Conservation (phyloP, 208 protist species). For the Tritrichomonas musculus region DNA sequence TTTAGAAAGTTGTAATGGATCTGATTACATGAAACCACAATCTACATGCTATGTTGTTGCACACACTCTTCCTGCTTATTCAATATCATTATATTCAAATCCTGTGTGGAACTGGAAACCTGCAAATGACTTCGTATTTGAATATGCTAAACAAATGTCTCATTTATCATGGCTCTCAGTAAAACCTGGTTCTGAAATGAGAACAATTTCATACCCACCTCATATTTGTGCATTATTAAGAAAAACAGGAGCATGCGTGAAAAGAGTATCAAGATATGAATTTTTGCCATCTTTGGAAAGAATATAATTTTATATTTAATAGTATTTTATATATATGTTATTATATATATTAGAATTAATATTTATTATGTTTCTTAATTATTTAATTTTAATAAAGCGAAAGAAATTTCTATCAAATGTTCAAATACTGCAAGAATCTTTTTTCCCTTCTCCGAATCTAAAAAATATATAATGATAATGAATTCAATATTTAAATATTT, state of each 20-base stretch:
- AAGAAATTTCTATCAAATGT: no score
- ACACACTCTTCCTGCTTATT: neutral
- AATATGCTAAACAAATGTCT: neutral
- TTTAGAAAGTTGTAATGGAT: neutral
- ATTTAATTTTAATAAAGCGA: no score
- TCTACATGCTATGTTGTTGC: neutral
- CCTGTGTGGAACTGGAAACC: neutral
- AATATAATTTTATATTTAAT: no score
- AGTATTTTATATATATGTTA: no score
- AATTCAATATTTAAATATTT: no score
- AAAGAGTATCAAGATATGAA: neutral
- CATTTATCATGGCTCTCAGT: neutral
- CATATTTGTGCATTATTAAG: constrained; percentile 1
- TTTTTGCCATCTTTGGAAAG: neutral
- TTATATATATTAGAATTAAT: no score
- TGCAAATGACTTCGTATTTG: neutral
- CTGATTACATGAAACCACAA: neutral
- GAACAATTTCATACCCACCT: constrained; percentile 1
- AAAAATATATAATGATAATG: no score
- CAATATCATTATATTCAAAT: neutral
- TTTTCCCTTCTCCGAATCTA: no score
- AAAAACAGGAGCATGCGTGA: neutral
- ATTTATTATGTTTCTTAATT: no score
- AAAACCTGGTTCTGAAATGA: neutral
- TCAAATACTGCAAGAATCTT: no score